Evolutionary conservation across 495 filamentous ascomycete genomes (phyloP).

Genomic region (Articulospora tetracladia): DNA sequence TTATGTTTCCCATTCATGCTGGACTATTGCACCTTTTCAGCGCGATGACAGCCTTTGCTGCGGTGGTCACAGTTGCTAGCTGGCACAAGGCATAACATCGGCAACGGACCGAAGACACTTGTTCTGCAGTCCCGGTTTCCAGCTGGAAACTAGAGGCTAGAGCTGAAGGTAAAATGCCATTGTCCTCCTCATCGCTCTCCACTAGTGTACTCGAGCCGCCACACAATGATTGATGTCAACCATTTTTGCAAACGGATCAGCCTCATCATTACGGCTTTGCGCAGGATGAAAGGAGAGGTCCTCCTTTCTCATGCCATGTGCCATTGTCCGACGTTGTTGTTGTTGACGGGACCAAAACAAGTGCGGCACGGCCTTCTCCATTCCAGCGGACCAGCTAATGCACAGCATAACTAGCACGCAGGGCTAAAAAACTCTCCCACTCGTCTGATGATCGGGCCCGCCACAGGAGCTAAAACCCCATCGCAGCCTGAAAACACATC

Average conservation of each 20-base stretch:
- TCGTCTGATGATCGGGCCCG: slow-evolving; percentile 15
- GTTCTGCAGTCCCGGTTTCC: slow-evolving; percentile 12
- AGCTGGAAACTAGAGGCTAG: slow-evolving; percentile 2
- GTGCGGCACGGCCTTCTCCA: slow-evolving; percentile 18
- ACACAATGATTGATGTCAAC: neutral
- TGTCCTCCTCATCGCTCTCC: neutral
- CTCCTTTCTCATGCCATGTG: neutral
- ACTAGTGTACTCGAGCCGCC: neutral
- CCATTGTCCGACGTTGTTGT: neutral
- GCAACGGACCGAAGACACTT: slow-evolving; percentile 10
- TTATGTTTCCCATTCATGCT: neutral
- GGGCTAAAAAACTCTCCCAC: neutral
- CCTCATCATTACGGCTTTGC: slow-evolving; percentile 1
- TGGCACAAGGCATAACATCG: slow-evolving; percentile 24
- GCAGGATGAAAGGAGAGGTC: neutral
- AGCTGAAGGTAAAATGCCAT: neutral
- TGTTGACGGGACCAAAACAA: slow-evolving; percentile 8
- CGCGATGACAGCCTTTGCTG: too few relatives aligned
- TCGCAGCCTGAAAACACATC: slow-evolving; percentile 19
- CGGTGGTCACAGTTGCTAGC: neutral
- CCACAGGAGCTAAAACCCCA: slow-evolving; percentile 4
- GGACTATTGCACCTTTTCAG: neutral
- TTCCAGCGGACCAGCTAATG: slow-evolving; percentile 20
- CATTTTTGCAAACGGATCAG: slow-evolving; percentile 10
- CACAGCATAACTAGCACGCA: slow-evolving; percentile 20